These are phyloP conservation scores for Paramecium caudatum DNA, from an alignment of 73 alveolate species.

Conservation along the genomic window DNA sequence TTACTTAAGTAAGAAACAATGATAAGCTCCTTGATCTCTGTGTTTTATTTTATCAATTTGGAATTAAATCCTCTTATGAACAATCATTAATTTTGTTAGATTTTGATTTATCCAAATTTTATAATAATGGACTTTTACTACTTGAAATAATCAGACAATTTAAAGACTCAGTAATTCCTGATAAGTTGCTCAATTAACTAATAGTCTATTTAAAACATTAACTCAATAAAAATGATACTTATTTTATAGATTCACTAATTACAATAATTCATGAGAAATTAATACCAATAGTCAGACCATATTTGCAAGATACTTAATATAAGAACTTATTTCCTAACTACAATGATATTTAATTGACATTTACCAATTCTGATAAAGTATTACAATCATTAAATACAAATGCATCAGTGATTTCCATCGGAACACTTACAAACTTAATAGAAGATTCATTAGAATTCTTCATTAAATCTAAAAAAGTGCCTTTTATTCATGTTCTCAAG, in stretches of 20 bases:
- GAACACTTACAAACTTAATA: background rate
- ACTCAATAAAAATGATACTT: background rate
- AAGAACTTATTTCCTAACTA: slow-evolving; percentile 36
- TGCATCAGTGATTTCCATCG: background rate
- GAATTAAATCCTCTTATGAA: slow-evolving; percentile 2
- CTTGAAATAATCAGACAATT: slow-evolving; percentile 20
- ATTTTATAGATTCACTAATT: slow-evolving; percentile 6
- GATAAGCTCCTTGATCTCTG: slow-evolving; percentile 23
- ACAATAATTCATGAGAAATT: slow-evolving; percentile 25
- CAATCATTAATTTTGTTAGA: background rate
- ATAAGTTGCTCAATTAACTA: background rate
- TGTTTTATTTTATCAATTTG: slow-evolving; percentile 52
- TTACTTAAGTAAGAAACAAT: background rate
- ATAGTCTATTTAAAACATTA: slow-evolving; percentile 12
- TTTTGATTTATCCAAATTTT: background rate
- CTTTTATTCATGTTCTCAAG: background rate
- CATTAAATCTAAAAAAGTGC: background rate
- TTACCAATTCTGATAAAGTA: background rate
- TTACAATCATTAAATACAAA: background rate
- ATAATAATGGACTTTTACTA: background rate
- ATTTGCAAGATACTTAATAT: slow-evolving; percentile 31
- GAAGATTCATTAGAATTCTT: background rate
- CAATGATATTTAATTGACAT: background rate
- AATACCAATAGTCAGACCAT: slow-evolving; percentile 16
- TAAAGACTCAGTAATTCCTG: background rate